phyloP scores from a whole-genome alignment of 2,329 filamentous ascomycete species.

The Xylaria sp. region DNA sequence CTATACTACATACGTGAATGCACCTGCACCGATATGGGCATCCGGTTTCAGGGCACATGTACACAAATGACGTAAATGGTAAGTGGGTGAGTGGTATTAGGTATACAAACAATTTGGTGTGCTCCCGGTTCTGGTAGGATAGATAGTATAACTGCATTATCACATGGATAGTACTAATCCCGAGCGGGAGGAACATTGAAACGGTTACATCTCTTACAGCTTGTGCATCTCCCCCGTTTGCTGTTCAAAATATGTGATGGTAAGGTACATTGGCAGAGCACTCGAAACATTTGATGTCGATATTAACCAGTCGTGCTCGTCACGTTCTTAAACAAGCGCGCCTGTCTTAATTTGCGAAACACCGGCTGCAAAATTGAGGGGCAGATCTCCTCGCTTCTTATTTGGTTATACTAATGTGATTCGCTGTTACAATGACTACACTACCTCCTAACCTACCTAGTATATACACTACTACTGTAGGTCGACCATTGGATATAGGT shows the following conservation, averaged over 20 bases:
- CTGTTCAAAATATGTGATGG: background rate
- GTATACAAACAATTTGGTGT: background rate
- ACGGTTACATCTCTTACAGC: background rate
- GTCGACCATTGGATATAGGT: background rate
- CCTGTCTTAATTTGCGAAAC: conserved; percentile 3
- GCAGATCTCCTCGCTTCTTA: background rate
- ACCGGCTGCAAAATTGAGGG: background rate
- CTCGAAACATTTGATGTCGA: background rate
- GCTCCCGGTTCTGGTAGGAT: background rate
- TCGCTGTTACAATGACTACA: background rate
- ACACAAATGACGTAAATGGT: conserved; percentile 13
- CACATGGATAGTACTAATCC: background rate
- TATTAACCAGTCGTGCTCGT: background rate
- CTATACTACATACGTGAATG: conserved; percentile 5
- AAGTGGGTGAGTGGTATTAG: background rate
- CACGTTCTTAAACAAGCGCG: background rate
- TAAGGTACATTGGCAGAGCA: background rate
- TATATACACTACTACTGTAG: background rate
- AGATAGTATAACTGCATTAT: background rate
- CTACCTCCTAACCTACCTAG: background rate
- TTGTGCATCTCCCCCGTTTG: background rate
- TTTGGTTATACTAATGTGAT: background rate
- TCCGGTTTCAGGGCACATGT: background rate
- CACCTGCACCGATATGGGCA: conserved; percentile 7
- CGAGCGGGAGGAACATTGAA: background rate